Base-by-base conservation (phyloP, 176 grass and related monocot species). In the Avena sativa region DNA sequence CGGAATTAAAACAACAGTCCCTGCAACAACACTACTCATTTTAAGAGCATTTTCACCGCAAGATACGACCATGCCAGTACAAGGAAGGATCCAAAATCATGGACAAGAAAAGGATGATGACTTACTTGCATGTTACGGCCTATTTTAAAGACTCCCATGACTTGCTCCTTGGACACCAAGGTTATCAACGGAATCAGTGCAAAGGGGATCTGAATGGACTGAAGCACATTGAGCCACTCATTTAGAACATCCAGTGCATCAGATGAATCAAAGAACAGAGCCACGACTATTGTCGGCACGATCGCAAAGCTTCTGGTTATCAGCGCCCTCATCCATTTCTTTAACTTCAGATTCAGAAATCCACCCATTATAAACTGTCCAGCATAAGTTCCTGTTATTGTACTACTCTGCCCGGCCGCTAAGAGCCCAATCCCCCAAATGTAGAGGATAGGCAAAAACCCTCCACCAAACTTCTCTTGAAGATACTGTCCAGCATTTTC, bases 361-460 rank as follows among this genome's bases (percentile, higher is more conserved):
- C 97, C 97, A n/a, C 97, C 97, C 97, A 99, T 99, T 86, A 99
- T 99, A 88, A 99, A 99, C 82, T 99, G 97, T 25, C 97, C 97
- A 60, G 97, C 97, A 90, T 99, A 99, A 13, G 97, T 99, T 71
- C 97, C 97, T 32, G 97, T 99, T 80, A 99, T 93, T 1, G 94
- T 99, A 78, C 97, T 99, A 85, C 97, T 99, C 80, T 99, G 97
- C 0, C 97, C 97, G 4, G 97, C 97, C 0, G 97, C 93, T 79
- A 99, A 83, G 83, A 99, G 90, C 36, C 97, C 97, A 71, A 96
- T 87, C 25, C 94, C 97, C 97, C 97, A 99, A 36, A 99, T 99
- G 81, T 99, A 99, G 13, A 99, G 88, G 71, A 99, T 96, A 83
- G 97, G 94, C 58, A 94, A 90, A 73, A 86, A 16, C 3, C 97